Base-by-base conservation (phyloP, 768 basidiomycete species). In the Vishniacozyma victoriae region DNA sequence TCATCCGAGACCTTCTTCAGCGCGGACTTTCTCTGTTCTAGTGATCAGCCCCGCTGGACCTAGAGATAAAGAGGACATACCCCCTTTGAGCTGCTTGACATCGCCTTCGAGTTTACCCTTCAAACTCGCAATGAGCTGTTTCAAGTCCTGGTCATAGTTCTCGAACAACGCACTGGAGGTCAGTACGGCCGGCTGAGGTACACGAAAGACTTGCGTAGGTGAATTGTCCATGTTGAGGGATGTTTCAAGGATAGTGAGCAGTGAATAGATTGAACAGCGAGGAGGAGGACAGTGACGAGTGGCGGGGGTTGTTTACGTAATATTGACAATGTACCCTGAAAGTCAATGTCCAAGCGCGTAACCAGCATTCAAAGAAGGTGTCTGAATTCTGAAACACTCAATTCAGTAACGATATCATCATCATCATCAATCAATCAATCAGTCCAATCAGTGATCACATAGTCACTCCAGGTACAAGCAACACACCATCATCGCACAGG, bases 1-100 rank as follows among this genome's bases (percentile, higher is more conserved):
- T 97, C 93, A 80, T 91, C 88, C 68, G 92, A 87, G 19, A 87
- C 85, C 52, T 87, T 78, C 59, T 91, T 76, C 52, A 96, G 72
- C 3, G 84, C 76, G 0, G 86, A 78, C 72, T 87, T 89, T 41
- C 84, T 80, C 55, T 86, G 82, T 69, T 95, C 90, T 91, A 67
- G 13, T 40, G 11, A 29, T 2, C 5, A 11, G 20, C 16, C 1
- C n/a, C n/a, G n/a, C n/a, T n/a, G n/a, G n/a, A n/a, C n/a, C n/a
- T n/a, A n/a, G n/a, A n/a, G 39, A 4, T 4, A 22, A 41, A 22
- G 43, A 20, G 3, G 12, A 62, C 82, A 59, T 62, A 87, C 87
- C 89, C 67, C 81, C 82, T 52, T 77, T 77, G 50, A 83, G 79
- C 65, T 82, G 78, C 49, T 79, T 79, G 11, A 76, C 79, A 46